phyloP scores from a whole-genome alignment of 2,329 filamentous ascomycete species.

The Colletotrichum viniferum region DNA sequence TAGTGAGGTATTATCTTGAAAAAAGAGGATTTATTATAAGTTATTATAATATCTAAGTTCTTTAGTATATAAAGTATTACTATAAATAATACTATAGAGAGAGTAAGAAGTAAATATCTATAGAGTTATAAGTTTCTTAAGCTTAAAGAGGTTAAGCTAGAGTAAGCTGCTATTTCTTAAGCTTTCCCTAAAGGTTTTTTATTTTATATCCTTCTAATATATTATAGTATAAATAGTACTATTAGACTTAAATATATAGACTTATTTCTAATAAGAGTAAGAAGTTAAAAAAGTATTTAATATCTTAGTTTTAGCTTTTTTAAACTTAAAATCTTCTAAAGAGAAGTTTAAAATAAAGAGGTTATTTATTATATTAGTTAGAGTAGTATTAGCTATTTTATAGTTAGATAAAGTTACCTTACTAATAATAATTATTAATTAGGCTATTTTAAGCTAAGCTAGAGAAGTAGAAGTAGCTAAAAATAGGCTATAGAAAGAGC shows the following conservation, averaged over 20 bases:
- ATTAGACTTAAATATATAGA: not conserved
- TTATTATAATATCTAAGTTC: not conserved
- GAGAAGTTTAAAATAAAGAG: not conserved
- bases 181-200: not conserved
- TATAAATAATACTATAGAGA: not conserved
- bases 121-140: not conserved
- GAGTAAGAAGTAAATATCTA: accelerated
- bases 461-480: too few relatives aligned
- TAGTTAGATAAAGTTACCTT: not conserved
- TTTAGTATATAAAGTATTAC: not conserved
- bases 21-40: too few relatives aligned
- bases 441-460: too few relatives aligned
- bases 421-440: not conserved
- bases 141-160: not conserved
- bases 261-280: not conserved
- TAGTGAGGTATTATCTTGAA: too few relatives aligned
- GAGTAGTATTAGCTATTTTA: not conserved
- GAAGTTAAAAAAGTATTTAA: not conserved
- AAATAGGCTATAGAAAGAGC: too few relatives aligned
- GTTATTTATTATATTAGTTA: not conserved
- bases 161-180: not conserved
- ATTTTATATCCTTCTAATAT: not conserved
- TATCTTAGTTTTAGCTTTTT: not conserved
- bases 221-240: not conserved
- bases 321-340: not conserved